Percentiles rank a stretch among this genome's conserved stretches.
Evolutionary conservation across 257 asterid genomes (phyloP).

Genomic region (Rauvolfia tetraphylla): DNA sequence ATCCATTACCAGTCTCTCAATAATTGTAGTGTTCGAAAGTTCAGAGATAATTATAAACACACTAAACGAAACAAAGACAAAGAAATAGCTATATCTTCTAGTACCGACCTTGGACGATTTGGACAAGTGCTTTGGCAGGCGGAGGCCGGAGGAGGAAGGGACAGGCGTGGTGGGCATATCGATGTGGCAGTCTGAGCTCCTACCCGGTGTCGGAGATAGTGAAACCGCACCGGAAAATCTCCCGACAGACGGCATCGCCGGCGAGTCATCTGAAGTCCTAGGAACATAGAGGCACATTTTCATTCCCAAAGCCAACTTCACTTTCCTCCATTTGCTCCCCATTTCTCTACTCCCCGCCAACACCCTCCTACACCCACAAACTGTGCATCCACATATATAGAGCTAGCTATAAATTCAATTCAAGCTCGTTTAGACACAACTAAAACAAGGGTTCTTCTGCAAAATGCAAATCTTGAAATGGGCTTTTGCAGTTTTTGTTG

Average conservation of each 20-base stretch:
- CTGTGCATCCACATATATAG: slow-evolving; percentile 8
- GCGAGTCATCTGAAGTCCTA: slow-evolving; percentile 38
- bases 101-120: slow-evolving; percentile 52
- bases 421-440: not conserved
- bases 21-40: not conserved
- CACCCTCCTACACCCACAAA: not conserved
- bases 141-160: slow-evolving; percentile 79
- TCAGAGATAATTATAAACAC: not conserved
- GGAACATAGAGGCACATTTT: slow-evolving; percentile 61
- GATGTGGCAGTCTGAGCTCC: slow-evolving; percentile 33
- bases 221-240: slow-evolving; percentile 39
- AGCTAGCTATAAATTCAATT: not conserved
- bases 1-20: not conserved
- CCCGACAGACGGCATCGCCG: slow-evolving; percentile 23
- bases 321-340: slow-evolving; percentile 86
- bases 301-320: slow-evolving; percentile 57
- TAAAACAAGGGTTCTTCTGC: slow-evolving; percentile 32
- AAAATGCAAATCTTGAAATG: slow-evolving; percentile 15
- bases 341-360: slow-evolving; percentile 24
- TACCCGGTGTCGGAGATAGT: slow-evolving; percentile 30
- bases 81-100: not conserved
- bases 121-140: slow-evolving; percentile 43
- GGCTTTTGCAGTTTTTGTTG: slow-evolving; percentile 11
- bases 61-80: not conserved
- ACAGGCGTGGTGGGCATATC: slow-evolving; percentile 62